phyloP scores from a whole-genome alignment of 1,284 basidiomycete genomes.

The Marasmius oreades region DNA sequence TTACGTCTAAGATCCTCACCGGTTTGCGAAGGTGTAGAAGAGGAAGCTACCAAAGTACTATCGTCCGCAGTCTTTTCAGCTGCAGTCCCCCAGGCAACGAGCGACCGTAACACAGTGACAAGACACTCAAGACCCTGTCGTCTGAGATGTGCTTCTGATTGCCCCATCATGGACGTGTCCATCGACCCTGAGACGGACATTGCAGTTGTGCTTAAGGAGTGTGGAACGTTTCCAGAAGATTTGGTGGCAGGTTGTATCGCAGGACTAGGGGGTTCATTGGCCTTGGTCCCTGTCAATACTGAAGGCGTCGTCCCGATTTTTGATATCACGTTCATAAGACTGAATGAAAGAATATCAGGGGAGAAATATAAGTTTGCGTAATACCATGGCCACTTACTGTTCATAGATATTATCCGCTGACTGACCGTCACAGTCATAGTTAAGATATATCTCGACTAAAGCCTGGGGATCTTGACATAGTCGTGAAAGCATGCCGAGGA shows the following conservation, averaged over 20 bases:
- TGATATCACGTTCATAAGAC: constrained; percentile 91
- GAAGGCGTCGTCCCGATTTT: constrained; percentile 81
- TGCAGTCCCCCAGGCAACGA: constrained; percentile 86
- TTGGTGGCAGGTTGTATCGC: constrained; percentile 53
- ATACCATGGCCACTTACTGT: constrained; percentile 49
- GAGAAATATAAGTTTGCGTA: constrained; percentile 1
- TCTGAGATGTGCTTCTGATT: constrained; percentile 81
- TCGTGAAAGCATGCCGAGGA: constrained; percentile 82
- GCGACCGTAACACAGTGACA: constrained; percentile 80
- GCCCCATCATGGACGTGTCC: constrained; percentile 62
- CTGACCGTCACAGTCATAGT: constrained; percentile 95
- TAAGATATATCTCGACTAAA: constrained; percentile 94
- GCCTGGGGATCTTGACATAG: constrained; percentile 95
- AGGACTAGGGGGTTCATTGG: constrained; percentile 57
- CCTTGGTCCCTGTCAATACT: constrained; percentile 47
- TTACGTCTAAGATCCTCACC: constrained; percentile 52
- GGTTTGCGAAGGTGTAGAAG: constrained; percentile 39
- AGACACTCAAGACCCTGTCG: constrained; percentile 90
- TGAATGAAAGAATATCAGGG: constrained; percentile 26
- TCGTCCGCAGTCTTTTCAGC: constrained; percentile 44
- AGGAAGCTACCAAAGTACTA: constrained; percentile 29
- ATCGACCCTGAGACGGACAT: constrained; percentile 64
- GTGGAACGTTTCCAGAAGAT: constrained; percentile 44
- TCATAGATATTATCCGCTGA: constrained; percentile 96
- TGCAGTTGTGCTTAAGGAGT: constrained; percentile 65